phyloP scores from a whole-genome alignment of 2,329 filamentous ascomycete species.

The Epichloe glyceriae region DNA sequence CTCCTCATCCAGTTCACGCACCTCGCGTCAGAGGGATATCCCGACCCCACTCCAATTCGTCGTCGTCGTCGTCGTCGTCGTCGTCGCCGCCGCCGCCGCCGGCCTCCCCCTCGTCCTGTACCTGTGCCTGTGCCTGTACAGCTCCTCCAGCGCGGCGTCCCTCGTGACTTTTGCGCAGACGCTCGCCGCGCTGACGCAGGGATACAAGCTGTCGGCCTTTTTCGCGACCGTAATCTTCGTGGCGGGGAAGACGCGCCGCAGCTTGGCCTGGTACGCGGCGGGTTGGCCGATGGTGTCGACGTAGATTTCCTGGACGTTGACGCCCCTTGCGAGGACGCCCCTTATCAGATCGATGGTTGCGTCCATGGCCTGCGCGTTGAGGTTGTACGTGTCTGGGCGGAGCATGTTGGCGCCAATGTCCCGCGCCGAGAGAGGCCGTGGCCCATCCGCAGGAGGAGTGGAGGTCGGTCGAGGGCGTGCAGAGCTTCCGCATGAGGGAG shows the following conservation, averaged over 20 bases:
- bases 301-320: slow-evolving; percentile 80
- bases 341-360: slow-evolving; percentile 74
- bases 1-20: slow-evolving; percentile 70
- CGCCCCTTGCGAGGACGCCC: slow-evolving; percentile 60
- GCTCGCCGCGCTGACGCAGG: slow-evolving; percentile 83
- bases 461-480: slow-evolving; percentile 43
- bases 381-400: slow-evolving; percentile 59
- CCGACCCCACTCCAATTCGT: slow-evolving; percentile 61
- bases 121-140: slow-evolving; percentile 46
- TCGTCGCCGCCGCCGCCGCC: slow-evolving; percentile 16
- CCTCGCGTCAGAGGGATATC: slow-evolving; percentile 78
- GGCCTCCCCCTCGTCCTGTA: slow-evolving; percentile 12
- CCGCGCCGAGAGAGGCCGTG: slow-evolving; percentile 65
- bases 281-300: slow-evolving; percentile 90
- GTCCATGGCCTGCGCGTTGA: slow-evolving; percentile 93
- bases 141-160: slow-evolving; percentile 73
- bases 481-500: slow-evolving; percentile 55
- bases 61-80: slow-evolving; percentile 15
- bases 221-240: slow-evolving; percentile 65
- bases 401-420: slow-evolving; percentile 76
- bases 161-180: slow-evolving; percentile 94
- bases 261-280: slow-evolving; percentile 66
- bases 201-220: slow-evolving; percentile 87
- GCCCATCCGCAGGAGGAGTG: slow-evolving; percentile 64
- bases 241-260: slow-evolving; percentile 74